Base-by-base conservation (phyloP, 306 rosid genomes). In the Erythrophleum fordii region DNA sequence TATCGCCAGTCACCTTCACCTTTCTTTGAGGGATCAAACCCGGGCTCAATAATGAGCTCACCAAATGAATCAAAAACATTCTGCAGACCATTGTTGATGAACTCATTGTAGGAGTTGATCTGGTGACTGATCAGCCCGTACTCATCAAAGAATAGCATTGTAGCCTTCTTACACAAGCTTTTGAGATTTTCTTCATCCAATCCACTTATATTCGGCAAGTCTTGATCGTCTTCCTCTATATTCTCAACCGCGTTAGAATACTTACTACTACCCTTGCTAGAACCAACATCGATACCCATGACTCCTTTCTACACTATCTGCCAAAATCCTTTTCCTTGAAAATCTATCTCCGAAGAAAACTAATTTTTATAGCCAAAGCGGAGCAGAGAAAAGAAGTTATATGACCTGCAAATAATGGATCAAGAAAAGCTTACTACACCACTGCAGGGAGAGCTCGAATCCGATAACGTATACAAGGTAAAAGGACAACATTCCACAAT, bases 61-160 rank as follows among this genome's bases (percentile, higher is more conserved):
- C 92, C 98, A 56, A 93, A 91, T 25, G 89, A 89, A 46, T 89
- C 86, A 67, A 96, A 90, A 12, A 83, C 70, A 78, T 53, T 78
- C 66, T 93, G 97, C 17, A 93, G 76, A 7, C 98, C 97, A 14
- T 37, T 34, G 29, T 31, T 11, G 28, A 86, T 61, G 48, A 92
- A 96, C 39, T 89, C 85, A 56, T 93, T 93, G 87, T 82, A 95
- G 3, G 98, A 95, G 67, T 91, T 90, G 8, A 95, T 86, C 46
- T 95, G 99, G 82, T 95, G 99, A 81, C 98, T 93, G 70, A 95
- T 90, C 17, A 95, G 87, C 44, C 98, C 97, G 69, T 91, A 80
- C 73, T 90, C 82, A 0, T 84, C 62, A 73, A 95, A 93, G 83
- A 93, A 95, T 28, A 86, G 7, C 13, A 55, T 58, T 0, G 99